Evolutionary conservation across 208 protist species (phyloP), one percentile per base, ranked within the genome.

Genomic region (Trypanosoma boissoni): DNA sequence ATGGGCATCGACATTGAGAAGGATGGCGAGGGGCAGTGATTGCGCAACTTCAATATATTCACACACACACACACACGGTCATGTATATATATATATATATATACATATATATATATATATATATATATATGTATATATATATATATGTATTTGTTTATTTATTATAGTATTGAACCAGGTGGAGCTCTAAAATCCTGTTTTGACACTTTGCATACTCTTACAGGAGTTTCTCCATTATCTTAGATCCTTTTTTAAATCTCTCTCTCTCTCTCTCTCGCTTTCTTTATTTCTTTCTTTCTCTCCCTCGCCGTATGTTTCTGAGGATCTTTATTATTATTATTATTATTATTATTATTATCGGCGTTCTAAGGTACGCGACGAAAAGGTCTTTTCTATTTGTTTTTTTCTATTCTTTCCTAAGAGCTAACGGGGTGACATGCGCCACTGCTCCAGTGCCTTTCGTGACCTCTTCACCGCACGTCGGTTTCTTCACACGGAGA

Each of bases 1-100:
- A 64, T 64, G 58, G 49, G 58, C 18, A 44, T 64, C 12, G 58
- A 43, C 23, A 34, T 24, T 12, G 36, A 37, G 12, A 5, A 32
- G 18, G 2, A 14, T 6, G 34, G 12, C 8, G 34, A 39, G 34
- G 34, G 6, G 34, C 6, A 39, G 34, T 6, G 34, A 39, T 16
- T 39, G 34, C 12, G 34, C 34, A 16, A 39, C 34, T 16, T 12
- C 34, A 39, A 39, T 16, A 16, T 39, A 16, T 16, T 39, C 34
- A 39, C 12, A 39, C 34, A 39, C 12, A 12, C 34, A 12, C 6
- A 16, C 12, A 39, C 34, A 12, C 8, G 6, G 6, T 16, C 18
- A 26, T 6, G 34, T 37, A 16, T 31, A n/a, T 32, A 28, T 3
- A 16, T 32, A 34, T 52, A 2, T n/a, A 52, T 27, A 32, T 32